Conservation (phyloP, 768 basidiomycete genomes). For the Porphyrellus cyaneotinctus region DNA sequence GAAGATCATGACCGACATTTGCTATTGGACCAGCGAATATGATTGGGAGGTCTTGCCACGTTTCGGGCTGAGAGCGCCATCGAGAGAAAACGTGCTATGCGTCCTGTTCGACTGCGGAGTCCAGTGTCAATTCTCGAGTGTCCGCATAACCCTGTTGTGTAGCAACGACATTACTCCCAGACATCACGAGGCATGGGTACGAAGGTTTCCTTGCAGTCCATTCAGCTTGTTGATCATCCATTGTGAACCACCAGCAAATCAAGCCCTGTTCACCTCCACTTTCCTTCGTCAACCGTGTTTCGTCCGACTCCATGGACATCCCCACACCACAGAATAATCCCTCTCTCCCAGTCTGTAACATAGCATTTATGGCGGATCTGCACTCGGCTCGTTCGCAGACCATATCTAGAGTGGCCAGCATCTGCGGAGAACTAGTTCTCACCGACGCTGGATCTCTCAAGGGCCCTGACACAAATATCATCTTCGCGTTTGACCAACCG, state of each 20-base stretch:
- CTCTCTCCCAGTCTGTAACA: background rate
- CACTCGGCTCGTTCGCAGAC: no score
- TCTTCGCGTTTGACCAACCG: no score
- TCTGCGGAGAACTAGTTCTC: no score
- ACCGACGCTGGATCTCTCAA: no score
- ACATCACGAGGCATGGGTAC: no score
- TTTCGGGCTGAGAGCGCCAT: background rate
- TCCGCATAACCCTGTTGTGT: conserved; percentile 1
- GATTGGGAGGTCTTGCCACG: background rate
- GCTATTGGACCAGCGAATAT: conserved; percentile 4
- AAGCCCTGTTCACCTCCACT: background rate
- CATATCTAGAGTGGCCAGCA: no score
- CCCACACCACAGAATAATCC: background rate
- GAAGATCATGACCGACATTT: background rate
- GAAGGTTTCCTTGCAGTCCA: background rate
- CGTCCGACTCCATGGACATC: background rate
- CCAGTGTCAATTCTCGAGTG: conserved; percentile 5
- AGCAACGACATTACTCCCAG: background rate
- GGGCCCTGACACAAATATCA: no score
- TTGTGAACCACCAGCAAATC: background rate
- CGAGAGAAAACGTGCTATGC: background rate
- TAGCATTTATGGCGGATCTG: background rate
- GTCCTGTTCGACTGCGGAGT: conserved; percentile 2
- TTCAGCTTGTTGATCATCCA: background rate
- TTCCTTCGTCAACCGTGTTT: background rate